These are phyloP conservation scores for Verticillium dahliae DNA, from an alignment of 2,329 filamentous ascomycete genomes.

Conservation along the genomic window DNA sequence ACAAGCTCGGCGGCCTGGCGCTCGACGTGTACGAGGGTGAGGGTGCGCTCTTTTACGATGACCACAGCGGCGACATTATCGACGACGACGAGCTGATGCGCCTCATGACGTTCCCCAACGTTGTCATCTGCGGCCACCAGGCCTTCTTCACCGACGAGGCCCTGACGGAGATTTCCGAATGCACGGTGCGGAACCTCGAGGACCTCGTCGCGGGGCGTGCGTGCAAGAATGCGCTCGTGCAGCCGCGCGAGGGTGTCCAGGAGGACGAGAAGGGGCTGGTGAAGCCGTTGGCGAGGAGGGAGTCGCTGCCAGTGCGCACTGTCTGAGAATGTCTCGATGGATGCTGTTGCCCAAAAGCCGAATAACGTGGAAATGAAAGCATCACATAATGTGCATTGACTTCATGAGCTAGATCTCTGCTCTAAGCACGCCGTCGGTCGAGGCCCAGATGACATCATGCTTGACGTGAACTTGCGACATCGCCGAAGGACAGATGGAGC, in stretches of 20 bases:
- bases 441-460: neutral
- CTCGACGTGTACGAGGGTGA: slow-evolving; percentile 66
- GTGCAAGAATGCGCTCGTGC: slow-evolving; percentile 31
- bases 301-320: slow-evolving; percentile 23
- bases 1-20: slow-evolving; percentile 54
- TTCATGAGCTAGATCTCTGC: slow-evolving; percentile 30
- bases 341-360: no score
- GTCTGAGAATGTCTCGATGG: slow-evolving; percentile 14
- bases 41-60: slow-evolving; percentile 56
- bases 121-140: slow-evolving; percentile 61
- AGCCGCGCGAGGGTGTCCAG: neutral
- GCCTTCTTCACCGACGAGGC: slow-evolving; percentile 65
- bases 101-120: slow-evolving; percentile 62
- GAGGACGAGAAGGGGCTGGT: neutral
- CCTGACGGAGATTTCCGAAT: slow-evolving; percentile 54
- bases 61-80: slow-evolving; percentile 58
- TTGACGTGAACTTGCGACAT: neutral
- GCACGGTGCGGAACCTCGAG: slow-evolving; percentile 50
- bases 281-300: slow-evolving; percentile 9
- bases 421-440: slow-evolving; percentile 18
- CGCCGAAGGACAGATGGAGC: neutral
- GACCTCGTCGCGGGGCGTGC: slow-evolving; percentile 29
- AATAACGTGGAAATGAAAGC: slow-evolving; percentile 4
- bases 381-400: slow-evolving; percentile 5
- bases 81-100: slow-evolving; percentile 61